Conservation (phyloP, 2,329 filamentous ascomycete species). For the Colletotrichum plurivorum region DNA sequence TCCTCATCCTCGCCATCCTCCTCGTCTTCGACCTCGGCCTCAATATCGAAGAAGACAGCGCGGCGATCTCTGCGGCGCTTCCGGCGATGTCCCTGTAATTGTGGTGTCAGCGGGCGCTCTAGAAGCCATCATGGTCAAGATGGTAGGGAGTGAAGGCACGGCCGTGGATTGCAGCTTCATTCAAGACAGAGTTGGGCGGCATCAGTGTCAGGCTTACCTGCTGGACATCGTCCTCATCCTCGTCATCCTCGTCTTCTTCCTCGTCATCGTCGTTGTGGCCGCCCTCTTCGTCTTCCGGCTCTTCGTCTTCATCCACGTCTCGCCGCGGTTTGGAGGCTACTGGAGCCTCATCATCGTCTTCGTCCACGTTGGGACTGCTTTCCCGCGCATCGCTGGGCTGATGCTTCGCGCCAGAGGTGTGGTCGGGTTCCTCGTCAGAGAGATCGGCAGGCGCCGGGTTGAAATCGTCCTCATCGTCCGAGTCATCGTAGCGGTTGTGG, state of each 20-base stretch:
- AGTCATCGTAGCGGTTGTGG: slow-evolving; percentile 68
- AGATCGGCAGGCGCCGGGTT: slow-evolving; percentile 83
- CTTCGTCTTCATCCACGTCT: slow-evolving; percentile 52
- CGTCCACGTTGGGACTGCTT: slow-evolving; percentile 55
- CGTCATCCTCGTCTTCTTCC: slow-evolving; percentile 53
- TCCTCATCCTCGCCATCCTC: slow-evolving; percentile 91
- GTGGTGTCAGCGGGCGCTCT: background rate
- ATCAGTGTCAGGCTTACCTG: slow-evolving; percentile 59
- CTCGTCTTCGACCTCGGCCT: slow-evolving; percentile 97
- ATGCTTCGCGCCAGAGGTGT: slow-evolving; percentile 54
- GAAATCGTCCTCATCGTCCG: slow-evolving; percentile 89
- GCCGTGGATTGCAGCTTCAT: background rate
- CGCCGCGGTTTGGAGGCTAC: slow-evolving; percentile 42
- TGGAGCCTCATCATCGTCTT: slow-evolving; percentile 57
- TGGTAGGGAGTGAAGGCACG: background rate
- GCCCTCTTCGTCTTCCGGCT: slow-evolving; percentile 61
- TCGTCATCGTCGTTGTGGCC: slow-evolving; percentile 51
- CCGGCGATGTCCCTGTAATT: slow-evolving; percentile 74
- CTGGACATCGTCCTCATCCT: slow-evolving; percentile 74
- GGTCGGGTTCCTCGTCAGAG: slow-evolving; percentile 78
- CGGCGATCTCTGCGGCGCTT: slow-evolving; percentile 85
- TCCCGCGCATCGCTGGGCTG: slow-evolving; percentile 61
- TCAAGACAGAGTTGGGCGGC: background rate
- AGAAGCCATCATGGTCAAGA: background rate
- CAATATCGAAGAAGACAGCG: slow-evolving; percentile 94